Evolutionary conservation across 1,139 yeast species (phyloP).

Genomic region (Magnusiomyces fungicola): DNA sequence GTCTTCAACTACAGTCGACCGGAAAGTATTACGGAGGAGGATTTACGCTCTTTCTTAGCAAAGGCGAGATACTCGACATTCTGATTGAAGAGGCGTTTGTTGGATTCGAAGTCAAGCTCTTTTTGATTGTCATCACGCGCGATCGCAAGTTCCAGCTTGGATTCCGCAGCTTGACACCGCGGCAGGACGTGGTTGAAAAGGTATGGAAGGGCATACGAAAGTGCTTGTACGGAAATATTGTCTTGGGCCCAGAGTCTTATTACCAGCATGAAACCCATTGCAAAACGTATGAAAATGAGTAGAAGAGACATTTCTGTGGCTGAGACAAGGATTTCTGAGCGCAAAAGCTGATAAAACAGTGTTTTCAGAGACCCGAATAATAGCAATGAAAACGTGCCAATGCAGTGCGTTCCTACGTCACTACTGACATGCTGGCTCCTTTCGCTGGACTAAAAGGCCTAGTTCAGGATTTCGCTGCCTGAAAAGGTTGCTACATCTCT

Average conservation of each 20-base stretch:
- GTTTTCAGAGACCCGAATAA: too few relatives aligned
- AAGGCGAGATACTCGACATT: slow-evolving; percentile 44
- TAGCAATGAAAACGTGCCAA: too few relatives aligned
- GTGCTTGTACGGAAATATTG: slow-evolving; percentile 17
- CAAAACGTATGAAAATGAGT: too few relatives aligned
- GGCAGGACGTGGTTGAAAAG: slow-evolving; percentile 21
- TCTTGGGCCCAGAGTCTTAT: background rate
- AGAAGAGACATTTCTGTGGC: too few relatives aligned
- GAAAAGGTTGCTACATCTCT: too few relatives aligned
- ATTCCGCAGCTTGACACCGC: slow-evolving; percentile 32
- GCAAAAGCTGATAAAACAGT: too few relatives aligned
- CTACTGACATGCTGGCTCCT: too few relatives aligned
- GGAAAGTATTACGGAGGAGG: slow-evolving; percentile 21
- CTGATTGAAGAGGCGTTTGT: slow-evolving; percentile 55
- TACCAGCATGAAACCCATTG: too few relatives aligned
- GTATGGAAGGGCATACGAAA: slow-evolving; percentile 25
- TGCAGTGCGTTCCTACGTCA: too few relatives aligned
- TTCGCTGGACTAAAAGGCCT: too few relatives aligned
- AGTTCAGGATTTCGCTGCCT: too few relatives aligned
- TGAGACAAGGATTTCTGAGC: too few relatives aligned
- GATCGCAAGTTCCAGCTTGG: slow-evolving; percentile 36
- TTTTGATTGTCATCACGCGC: slow-evolving; percentile 43
- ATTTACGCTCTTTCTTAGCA: slow-evolving; percentile 38
- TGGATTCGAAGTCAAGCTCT: slow-evolving; percentile 48
- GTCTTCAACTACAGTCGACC: slow-evolving; percentile 26